Conservation (phyloP, 768 basidiomycete genomes). For the Lentinula detonsa region DNA sequence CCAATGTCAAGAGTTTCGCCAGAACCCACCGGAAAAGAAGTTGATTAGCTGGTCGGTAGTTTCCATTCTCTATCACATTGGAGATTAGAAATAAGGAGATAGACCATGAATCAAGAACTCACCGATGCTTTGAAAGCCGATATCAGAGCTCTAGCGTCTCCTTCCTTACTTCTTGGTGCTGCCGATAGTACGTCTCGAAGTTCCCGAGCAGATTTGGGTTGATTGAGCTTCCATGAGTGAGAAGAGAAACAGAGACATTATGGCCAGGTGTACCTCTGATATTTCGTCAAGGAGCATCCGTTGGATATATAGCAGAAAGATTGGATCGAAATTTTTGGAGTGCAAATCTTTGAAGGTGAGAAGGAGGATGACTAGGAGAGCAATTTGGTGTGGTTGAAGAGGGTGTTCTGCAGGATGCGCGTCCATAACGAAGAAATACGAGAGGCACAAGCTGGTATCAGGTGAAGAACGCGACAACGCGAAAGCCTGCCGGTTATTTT, state of each 20-base stretch:
- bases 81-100: not conserved
- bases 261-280: constrained; percentile 47
- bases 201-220: constrained; percentile 51
- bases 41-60: constrained; percentile 56
- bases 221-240: constrained; percentile 46
- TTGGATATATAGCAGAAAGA: constrained; percentile 57
- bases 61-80: constrained; percentile 28
- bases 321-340: constrained; percentile 44
- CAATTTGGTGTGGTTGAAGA: constrained; percentile 73
- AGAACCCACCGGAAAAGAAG: constrained; percentile 48
- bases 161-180: constrained; percentile 32
- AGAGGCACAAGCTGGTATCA: no score
- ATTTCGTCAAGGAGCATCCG: constrained; percentile 66
- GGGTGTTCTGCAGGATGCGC: constrained; percentile 50
- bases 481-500: no score
- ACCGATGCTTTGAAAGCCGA: constrained; percentile 3
- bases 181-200: constrained; percentile 37
- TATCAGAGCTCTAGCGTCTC: constrained; percentile 14
- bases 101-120: not conserved
- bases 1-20: not conserved
- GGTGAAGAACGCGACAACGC: no score
- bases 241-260: not conserved
- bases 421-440: not conserved
- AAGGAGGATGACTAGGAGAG: constrained; percentile 57
- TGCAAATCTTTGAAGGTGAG: constrained; percentile 57